These are phyloP conservation scores for Fragaria nilgerrensis DNA, from an alignment of 306 rosid species.

Conservation along the genomic window DNA sequence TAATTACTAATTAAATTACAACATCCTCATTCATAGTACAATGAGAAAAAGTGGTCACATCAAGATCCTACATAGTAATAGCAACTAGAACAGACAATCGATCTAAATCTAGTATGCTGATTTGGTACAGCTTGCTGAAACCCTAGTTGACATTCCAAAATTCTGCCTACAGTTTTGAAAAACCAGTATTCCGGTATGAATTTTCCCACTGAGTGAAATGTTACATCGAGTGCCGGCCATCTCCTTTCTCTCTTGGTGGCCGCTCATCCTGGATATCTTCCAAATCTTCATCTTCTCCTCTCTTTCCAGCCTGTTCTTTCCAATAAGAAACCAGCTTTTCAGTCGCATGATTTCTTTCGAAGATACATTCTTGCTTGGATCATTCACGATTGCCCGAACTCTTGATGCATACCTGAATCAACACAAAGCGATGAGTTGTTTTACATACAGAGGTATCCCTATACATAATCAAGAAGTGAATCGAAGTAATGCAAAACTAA, in stretches of 20 bases:
- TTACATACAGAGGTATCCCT: neutral
- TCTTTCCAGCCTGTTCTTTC: constrained; percentile 94
- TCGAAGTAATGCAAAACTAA: neutral
- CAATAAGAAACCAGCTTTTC: constrained; percentile 75
- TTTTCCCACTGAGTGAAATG: neutral
- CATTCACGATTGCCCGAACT: constrained; percentile 88
- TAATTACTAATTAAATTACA: constrained; percentile 9
- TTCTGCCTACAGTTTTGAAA: constrained; percentile 10
- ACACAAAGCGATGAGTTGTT: neutral
- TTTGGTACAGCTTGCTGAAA: neutral
- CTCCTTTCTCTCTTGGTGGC: constrained; percentile 52
- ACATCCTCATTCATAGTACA: neutral
- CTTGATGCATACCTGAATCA: constrained; percentile 79
- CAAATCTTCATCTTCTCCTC: constrained; percentile 76
- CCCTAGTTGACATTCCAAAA: constrained; percentile 9
- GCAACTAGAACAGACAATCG: neutral
- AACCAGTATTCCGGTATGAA: neutral
- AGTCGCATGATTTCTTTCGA: constrained; percentile 83
- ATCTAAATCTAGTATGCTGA: neutral
- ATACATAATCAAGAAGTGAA: neutral
- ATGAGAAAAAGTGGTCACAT: neutral
- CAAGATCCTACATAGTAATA: neutral
- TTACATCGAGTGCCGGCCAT: constrained; percentile 71
- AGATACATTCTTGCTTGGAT: constrained; percentile 79
- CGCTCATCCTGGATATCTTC: constrained; percentile 81